Evolutionary conservation across 1,284 basidiomycete species (phyloP).

Genomic region (Peniophora sp.): DNA sequence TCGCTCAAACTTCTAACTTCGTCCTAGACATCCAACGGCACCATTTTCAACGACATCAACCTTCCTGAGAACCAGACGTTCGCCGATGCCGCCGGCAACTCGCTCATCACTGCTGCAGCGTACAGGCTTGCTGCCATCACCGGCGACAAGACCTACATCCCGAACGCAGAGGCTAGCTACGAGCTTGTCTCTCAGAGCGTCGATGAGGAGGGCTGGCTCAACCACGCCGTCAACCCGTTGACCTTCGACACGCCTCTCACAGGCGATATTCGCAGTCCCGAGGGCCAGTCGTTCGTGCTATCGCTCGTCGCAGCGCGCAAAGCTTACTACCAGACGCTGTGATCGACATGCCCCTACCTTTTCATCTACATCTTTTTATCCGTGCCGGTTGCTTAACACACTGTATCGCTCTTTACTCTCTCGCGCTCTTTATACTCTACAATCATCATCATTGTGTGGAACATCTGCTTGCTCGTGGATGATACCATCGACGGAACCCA

Average conservation of each 20-base stretch:
- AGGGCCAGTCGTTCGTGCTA: conserved; percentile 62
- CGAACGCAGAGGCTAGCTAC: conserved; percentile 34
- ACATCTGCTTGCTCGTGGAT: too few species aligned
- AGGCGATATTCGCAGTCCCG: conserved; percentile 40
- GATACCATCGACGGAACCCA: too few species aligned
- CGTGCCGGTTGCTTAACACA: too few species aligned
- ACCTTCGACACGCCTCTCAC: conserved; percentile 36
- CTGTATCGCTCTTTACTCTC: too few species aligned
- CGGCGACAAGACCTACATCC: conserved; percentile 22
- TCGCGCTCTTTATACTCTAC: too few species aligned
- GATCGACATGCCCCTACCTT: too few species aligned
- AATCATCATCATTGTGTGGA: too few species aligned
- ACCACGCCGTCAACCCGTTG: conserved; percentile 56
- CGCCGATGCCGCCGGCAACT: conserved; percentile 41
- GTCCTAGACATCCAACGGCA: conserved; percentile 26
- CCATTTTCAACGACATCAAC: conserved; percentile 46
- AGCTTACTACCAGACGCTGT: not conserved
- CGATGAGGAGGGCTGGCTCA: conserved; percentile 42
- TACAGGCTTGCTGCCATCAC: conserved; percentile 32
- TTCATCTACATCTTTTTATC: too few species aligned
- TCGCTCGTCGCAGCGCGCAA: conserved; percentile 52
- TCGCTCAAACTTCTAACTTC: not conserved
- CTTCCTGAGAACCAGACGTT: conserved; percentile 25
- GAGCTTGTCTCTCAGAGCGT: conserved; percentile 29
- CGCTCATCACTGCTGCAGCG: conserved; percentile 43